Conservation (phyloP, 1,284 basidiomycete genomes). For the Cutaneotrichosporon mucoides region DNA sequence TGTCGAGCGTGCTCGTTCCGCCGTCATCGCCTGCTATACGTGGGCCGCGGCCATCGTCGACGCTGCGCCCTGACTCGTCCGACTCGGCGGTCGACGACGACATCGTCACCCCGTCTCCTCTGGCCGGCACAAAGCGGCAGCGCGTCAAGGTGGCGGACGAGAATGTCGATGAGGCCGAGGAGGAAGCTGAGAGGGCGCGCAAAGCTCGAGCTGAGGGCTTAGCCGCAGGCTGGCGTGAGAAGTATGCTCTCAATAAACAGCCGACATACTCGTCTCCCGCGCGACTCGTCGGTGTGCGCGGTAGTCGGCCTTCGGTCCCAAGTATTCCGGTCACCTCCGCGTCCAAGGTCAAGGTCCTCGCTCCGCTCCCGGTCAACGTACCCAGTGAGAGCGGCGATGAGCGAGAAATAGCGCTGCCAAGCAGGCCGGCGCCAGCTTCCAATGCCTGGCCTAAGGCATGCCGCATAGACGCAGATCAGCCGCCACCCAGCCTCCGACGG, state of each 20-base stretch:
- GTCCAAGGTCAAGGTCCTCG: constrained; percentile 4
- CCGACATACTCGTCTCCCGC: constrained; percentile 4
- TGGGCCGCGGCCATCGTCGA: neutral
- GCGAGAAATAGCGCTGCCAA: no score
- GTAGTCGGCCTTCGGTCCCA: neutral
- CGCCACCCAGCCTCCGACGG: no score
- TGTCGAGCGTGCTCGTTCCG: constrained; percentile 19
- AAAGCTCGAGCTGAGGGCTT: constrained; percentile 33
- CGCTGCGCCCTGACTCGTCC: constrained; percentile 13
- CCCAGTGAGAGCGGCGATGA: neutral
- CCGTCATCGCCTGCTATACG: constrained; percentile 17
- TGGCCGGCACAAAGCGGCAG: neutral
- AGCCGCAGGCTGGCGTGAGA: constrained; percentile 41
- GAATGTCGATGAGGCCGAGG: constrained; percentile 6
- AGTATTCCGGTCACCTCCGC: constrained; percentile 3
- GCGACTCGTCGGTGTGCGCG: neutral
- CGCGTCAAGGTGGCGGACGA: neutral
- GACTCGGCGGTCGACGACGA: constrained; percentile 34
- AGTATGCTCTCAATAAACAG: constrained; percentile 32
- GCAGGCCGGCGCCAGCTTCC: no score
- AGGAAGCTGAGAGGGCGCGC: constrained; percentile 14
- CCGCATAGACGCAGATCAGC: no score
- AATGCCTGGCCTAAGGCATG: no score
- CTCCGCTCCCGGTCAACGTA: neutral
- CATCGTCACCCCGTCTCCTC: constrained; percentile 27